A percentile compares a stretch with the other conserved stretches of the same genome.
These are phyloP conservation scores for Sporothrix brunneoviolacea DNA, from an alignment of 2,329 filamentous ascomycete genomes.

Conservation along the genomic window DNA sequence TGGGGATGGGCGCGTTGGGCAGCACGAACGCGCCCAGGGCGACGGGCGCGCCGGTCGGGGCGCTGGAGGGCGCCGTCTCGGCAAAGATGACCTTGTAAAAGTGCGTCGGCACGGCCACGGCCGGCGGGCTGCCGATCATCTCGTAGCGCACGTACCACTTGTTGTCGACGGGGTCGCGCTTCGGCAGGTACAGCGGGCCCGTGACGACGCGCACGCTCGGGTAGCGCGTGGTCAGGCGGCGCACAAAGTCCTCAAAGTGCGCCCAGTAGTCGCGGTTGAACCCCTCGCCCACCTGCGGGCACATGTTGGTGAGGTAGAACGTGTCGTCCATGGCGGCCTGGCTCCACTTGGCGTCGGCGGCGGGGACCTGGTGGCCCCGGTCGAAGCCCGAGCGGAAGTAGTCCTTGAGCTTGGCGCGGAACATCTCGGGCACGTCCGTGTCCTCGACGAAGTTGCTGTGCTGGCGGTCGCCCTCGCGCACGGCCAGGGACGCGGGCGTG, in stretches of 20 bases:
- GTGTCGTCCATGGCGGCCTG: slow-evolving; percentile 93
- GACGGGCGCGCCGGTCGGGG: slow-evolving; percentile 68
- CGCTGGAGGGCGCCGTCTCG: slow-evolving; percentile 61
- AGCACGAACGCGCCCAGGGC: slow-evolving; percentile 91
- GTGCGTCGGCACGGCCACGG: slow-evolving; percentile 92
- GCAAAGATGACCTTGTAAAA: slow-evolving; percentile 99
- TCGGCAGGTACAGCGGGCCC: slow-evolving; percentile 86
- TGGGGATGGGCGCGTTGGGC: slow-evolving; percentile 83
- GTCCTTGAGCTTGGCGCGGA: slow-evolving; percentile 84
- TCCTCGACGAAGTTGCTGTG: slow-evolving; percentile 82
- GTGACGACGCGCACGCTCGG: slow-evolving; percentile 88
- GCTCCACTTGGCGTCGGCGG: slow-evolving; percentile 92
- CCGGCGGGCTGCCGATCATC: slow-evolving; percentile 88
- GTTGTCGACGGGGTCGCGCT: slow-evolving; percentile 70
- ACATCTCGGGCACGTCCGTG: slow-evolving; percentile 68
- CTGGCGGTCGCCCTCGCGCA: slow-evolving; percentile 73
- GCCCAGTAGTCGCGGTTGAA: slow-evolving; percentile 99
- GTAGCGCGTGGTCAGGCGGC: slow-evolving; percentile 71
- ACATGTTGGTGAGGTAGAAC: slow-evolving; percentile 93
- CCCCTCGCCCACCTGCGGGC: slow-evolving; percentile 92
- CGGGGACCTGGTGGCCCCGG: slow-evolving; percentile 92
- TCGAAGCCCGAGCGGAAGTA: slow-evolving; percentile 95
- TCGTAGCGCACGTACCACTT: slow-evolving; percentile 97
- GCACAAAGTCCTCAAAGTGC: slow-evolving; percentile 96
- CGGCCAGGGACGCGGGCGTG: slow-evolving; percentile 73